These are phyloP conservation scores for Ophiostoma tasmaniense DNA, from an alignment of 2,329 filamentous ascomycete genomes.

Conservation along the genomic window DNA sequence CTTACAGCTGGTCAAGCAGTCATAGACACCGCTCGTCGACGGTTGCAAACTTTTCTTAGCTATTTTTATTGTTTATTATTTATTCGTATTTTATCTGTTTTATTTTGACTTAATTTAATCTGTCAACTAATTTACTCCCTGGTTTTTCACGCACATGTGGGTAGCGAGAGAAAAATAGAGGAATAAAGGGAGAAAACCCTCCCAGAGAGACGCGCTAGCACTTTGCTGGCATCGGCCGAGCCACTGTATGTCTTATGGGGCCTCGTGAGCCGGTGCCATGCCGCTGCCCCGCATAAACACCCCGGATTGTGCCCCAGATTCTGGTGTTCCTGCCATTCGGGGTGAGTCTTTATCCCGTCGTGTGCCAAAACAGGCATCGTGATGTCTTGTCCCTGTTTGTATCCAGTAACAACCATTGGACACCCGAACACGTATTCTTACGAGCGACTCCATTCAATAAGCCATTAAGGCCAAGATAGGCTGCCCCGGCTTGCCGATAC, in stretches of 20 bases:
- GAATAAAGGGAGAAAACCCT: background rate
- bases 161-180: background rate
- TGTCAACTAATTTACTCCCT: background rate
- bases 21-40: background rate
- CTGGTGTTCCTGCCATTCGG: background rate
- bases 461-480: background rate
- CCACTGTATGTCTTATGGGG: background rate
- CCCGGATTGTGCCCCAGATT: constrained; percentile 4
- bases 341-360: background rate
- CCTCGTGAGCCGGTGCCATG: background rate
- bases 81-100: background rate
- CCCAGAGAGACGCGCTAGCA: background rate
- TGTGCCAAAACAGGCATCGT: background rate
- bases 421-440: background rate
- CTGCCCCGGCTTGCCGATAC: background rate
- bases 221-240: background rate
- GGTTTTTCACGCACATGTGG: background rate
- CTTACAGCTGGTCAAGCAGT: background rate
- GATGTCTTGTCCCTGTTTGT: background rate
- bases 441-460: background rate
- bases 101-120: background rate
- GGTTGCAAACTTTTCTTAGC: background rate
- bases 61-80: background rate
- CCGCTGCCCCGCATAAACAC: background rate
- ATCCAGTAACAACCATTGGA: background rate